Evolutionary conservation across 441 rosid species (phyloP), one percentile per base, ranked within the genome.

Genomic region (Eruca vesicaria): DNA sequence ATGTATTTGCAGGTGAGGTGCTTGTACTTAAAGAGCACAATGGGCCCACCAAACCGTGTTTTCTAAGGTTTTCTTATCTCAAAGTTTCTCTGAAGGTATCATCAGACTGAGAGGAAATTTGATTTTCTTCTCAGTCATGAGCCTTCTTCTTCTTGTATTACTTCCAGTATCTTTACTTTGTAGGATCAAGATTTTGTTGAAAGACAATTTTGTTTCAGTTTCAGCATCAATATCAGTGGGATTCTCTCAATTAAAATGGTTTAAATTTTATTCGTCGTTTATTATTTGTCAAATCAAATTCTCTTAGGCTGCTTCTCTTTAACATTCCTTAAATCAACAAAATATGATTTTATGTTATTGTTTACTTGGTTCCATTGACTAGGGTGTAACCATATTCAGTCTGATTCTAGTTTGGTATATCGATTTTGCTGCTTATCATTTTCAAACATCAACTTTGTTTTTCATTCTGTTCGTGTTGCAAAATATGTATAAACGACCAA

Each of bases 11-110:
- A 94, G 99, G 99, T 94, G 68, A 88, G 91, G 84, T 87, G 93
- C 80, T 86, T 95, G 69, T 80, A 92, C 85, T 67, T 95, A 89
- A 95, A 95, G 91, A 90, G 94, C 29, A 86, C 94, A 45, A 92
- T 95, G 99, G 94, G 97, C 4, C 80, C 85, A 15, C 90, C 98
- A 2, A 81, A 84, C 68, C 86, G 99, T n/a, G 28, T 95, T 74
- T 95, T 89, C 81, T 95, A 52, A 84, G 85, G 48, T 12, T 4
- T 53, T 29, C 16, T 38, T 35, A 28, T 50, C 63, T 14, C 36
- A 20, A 11, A 71, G 55, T 29, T 52, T 61, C 32, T 36, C 53
- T 4, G 1, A 52, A 78, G 74, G 71, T 68, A 68, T 57, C 80
- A 48, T 31, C 43, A 73, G 66, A 18, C 5, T 14, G 2, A 6